phyloP scores from a whole-genome alignment of 1,139 yeast species.

The Candida mesenterica region DNA sequence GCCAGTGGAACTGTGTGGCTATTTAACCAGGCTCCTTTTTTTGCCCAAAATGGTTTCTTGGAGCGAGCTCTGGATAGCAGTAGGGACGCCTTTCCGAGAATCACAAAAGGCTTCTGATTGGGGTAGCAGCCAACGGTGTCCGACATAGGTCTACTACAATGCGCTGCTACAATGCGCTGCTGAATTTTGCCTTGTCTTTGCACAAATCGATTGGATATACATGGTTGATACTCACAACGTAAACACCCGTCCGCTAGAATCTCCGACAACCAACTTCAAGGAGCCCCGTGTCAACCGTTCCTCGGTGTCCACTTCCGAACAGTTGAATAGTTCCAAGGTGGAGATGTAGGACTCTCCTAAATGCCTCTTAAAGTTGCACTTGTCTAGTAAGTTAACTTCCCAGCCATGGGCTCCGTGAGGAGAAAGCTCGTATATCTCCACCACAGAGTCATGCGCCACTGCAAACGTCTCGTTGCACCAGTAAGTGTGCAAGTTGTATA shows the following conservation, averaged over 20 bases:
- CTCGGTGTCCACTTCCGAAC: slow-evolving; percentile 33
- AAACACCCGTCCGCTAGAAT: slow-evolving; percentile 39
- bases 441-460: slow-evolving; percentile 20
- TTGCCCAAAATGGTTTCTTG: no score
- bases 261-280: slow-evolving; percentile 36
- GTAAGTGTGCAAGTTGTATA: slow-evolving; percentile 29
- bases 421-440: slow-evolving; percentile 29
- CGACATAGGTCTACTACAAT: no score
- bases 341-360: slow-evolving; percentile 10
- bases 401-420: slow-evolving; percentile 20
- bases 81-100: no score
- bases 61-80: no score
- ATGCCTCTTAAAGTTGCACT: slow-evolving; percentile 15
- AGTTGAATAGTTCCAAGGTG: slow-evolving; percentile 26
- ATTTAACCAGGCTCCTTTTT: no score
- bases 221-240: slow-evolving; percentile 1
- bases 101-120: no score
- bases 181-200: no score
- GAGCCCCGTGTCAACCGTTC: slow-evolving; percentile 37
- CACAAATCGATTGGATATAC: background rate
- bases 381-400: slow-evolving; percentile 21
- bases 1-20: no score
- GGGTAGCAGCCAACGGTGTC: no score
- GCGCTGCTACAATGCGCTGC: no score
- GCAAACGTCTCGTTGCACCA: slow-evolving; percentile 41